These are phyloP conservation scores for Leccinum ochraceum DNA, from an alignment of 768 basidiomycete species.

Conservation along the genomic window DNA sequence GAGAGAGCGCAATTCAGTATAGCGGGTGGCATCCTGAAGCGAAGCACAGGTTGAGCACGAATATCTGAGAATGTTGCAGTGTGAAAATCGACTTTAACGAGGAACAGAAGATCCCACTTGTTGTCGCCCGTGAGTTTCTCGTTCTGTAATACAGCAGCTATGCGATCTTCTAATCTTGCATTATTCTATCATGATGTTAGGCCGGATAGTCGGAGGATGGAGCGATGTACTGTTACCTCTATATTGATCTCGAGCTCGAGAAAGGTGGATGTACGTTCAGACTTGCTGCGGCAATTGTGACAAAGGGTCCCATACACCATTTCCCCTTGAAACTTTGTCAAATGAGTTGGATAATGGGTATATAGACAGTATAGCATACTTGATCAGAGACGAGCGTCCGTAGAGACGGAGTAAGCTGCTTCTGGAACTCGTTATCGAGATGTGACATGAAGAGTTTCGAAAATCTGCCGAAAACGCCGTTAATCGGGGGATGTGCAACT, in stretches of 20 bases:
- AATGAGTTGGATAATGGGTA: constrained; percentile 5
- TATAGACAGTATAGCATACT: constrained; percentile 39
- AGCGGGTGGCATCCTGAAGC: constrained; percentile 79
- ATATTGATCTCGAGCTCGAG: constrained; percentile 88
- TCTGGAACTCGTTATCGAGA: constrained; percentile 83
- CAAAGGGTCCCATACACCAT: constrained; percentile 83
- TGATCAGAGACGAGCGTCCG: constrained; percentile 73
- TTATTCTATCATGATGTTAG: constrained; percentile 50
- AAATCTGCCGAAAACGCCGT: constrained; percentile 53
- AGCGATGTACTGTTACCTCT: constrained; percentile 44
- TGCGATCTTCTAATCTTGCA: constrained; percentile 70
- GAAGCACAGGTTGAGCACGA: constrained; percentile 71
- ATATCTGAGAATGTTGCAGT: constrained; percentile 52
- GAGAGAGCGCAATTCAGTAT: constrained; percentile 64
- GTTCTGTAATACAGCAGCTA: constrained; percentile 61
- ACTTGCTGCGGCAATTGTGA: constrained; percentile 61
- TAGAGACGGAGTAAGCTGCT: constrained; percentile 64
- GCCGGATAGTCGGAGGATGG: background rate
- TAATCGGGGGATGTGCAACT: constrained; percentile 6
- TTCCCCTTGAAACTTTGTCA: constrained; percentile 79
- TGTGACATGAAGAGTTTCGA: constrained; percentile 94
- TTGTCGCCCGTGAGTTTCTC: constrained; percentile 85
- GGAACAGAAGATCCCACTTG: constrained; percentile 45
- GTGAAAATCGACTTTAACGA: background rate
- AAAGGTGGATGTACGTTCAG: constrained; percentile 72